Evolutionary conservation across 148 eudicot species (phyloP).

Genomic region (Cornus florida): DNA sequence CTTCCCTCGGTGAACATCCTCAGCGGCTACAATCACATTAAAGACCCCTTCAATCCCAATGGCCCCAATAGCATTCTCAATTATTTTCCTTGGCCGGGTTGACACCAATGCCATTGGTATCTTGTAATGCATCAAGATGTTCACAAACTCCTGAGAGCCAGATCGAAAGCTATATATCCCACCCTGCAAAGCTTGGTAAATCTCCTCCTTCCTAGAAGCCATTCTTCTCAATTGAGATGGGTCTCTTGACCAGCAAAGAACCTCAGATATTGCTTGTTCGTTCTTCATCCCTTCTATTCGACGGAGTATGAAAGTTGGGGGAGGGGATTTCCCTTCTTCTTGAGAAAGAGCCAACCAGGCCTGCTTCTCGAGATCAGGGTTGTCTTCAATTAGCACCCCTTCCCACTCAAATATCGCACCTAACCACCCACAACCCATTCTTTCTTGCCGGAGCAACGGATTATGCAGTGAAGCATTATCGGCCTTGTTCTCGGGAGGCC

Average conservation of each 20-base stretch:
- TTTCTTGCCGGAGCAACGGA: conserved; percentile 81
- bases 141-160: conserved; percentile 78
- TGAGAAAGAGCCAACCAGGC: conserved; percentile 80
- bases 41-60: conserved; percentile 80
- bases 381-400: conserved; percentile 86
- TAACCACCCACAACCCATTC: conserved; percentile 96
- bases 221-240: conserved; percentile 54
- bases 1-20: conserved; percentile 88
- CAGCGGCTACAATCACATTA: conserved; percentile 79
- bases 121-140: conserved; percentile 54
- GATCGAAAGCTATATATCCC: conserved; percentile 74
- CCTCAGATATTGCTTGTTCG: conserved; percentile 92
- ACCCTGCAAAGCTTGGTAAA: conserved; percentile 70
- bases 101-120: conserved; percentile 96
- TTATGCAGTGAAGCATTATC: conserved; percentile 75
- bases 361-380: conserved; percentile 80
- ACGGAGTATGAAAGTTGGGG: conserved; percentile 53
- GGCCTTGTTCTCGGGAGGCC: conserved; percentile 84
- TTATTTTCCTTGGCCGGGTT: conserved; percentile 68
- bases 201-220: conserved; percentile 78
- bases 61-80: conserved; percentile 67
- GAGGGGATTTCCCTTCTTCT: conserved; percentile 90
- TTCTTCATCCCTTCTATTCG: conserved; percentile 94
- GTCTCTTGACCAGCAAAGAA: conserved; percentile 94
- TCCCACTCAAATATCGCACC: conserved; percentile 99